Base-by-base conservation (phyloP, 768 basidiomycete species). In the Pholiota molesta region DNA sequence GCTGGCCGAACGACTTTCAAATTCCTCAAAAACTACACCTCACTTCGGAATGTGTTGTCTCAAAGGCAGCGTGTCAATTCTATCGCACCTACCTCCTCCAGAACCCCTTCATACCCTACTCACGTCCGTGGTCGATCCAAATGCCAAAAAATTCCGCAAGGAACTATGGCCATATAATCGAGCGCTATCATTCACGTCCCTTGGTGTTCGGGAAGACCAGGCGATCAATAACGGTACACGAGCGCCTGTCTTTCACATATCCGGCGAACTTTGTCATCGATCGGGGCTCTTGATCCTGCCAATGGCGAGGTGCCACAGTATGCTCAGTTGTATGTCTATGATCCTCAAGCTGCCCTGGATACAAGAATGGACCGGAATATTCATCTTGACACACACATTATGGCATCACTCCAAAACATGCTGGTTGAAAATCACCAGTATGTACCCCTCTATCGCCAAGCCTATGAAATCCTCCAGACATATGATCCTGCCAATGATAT, bases 81-180 rank as follows among this genome's bases (percentile, higher is more conserved):
- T 66, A 7, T 52, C 45, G n/a, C 64, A 72, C 6, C 33, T 63
- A 17, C 51, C 29, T 10, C 57, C 62, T 2, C 72, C 74, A 7
- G 68, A 68, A 23, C 57, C 35, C 14, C 63, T 78, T 21, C 57
- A 55, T 9, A 8, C 11, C 2, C 5, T 52, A 10, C 67, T 77
- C 0, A 63, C 72, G 21, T 26, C 28, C 16, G 5, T 26, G 42
- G 42, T 10, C 16, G 33, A 53, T 13, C 53, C 4, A 0, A 6
- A 21, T 19, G 60, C 52, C 19, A 57, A 29, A n/a, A 21, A 28
- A 28, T 77, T 74, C 54, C 72, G 70, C 69, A 74, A 69, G 71
- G 72, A 79, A 0, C 80, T 80, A n/a, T 60, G 72, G 5, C 71
- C 74, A 21, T 80, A 81, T 40, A 81, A 82, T 57, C 62, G 66